These are phyloP conservation scores for Fragosphaeria purpurea DNA, from an alignment of 2,329 filamentous ascomycete genomes.

Conservation along the genomic window DNA sequence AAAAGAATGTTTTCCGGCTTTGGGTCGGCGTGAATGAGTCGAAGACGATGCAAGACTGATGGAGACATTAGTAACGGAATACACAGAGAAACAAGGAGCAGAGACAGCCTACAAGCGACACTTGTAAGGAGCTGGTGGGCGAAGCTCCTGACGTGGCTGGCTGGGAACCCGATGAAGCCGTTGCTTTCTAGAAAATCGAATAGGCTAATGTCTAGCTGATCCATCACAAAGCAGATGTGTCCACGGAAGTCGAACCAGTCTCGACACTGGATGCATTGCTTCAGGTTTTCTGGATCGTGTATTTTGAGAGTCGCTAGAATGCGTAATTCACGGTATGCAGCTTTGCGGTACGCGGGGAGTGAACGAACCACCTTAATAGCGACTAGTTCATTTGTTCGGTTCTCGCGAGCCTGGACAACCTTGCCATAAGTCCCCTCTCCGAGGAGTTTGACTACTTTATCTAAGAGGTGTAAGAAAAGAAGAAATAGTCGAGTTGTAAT, in stretches of 20 bases:
- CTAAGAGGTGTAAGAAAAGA: constrained; percentile 34
- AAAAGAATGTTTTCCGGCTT: constrained; percentile 64
- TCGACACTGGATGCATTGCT: constrained; percentile 90
- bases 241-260: constrained; percentile 97
- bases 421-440: constrained; percentile 98
- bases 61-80: neutral
- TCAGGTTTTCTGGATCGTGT: constrained; percentile 85
- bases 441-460: constrained; percentile 79
- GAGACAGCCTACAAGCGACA: constrained; percentile 72
- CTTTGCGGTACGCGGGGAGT: constrained; percentile 96
- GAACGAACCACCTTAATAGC: constrained; percentile 98
- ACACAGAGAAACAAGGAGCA: neutral
- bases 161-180: constrained; percentile 93
- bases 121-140: constrained; percentile 94
- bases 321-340: constrained; percentile 84
- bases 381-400: constrained; percentile 63
- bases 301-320: constrained; percentile 85
- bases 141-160: constrained; percentile 96
- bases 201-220: constrained; percentile 81
- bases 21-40: constrained; percentile 84
- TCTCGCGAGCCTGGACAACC: constrained; percentile 86
- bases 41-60: constrained; percentile 92
- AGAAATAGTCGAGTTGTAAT: neutral
- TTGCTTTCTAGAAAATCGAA: constrained; percentile 98
- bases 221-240: constrained; percentile 82